These are phyloP conservation scores for Hydnomerulius pinastri DNA, from an alignment of 768 basidiomycete species.

Conservation along the genomic window DNA sequence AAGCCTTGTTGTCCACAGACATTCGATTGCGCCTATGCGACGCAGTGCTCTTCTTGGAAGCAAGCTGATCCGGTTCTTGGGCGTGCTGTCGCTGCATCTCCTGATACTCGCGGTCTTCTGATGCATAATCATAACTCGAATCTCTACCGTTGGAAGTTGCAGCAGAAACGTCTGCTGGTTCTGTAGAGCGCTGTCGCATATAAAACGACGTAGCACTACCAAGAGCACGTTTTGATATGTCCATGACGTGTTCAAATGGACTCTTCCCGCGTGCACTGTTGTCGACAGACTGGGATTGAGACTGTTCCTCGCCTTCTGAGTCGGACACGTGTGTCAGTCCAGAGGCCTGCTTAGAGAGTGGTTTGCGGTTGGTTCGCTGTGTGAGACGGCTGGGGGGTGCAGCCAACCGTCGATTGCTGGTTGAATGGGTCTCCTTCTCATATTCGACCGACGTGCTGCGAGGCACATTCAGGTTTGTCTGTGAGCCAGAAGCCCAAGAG, in stretches of 20 bases:
- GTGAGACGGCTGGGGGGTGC: constrained; percentile 56
- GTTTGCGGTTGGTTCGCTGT: constrained; percentile 40
- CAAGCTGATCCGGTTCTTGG: constrained; percentile 23
- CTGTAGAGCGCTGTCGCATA: constrained; percentile 61
- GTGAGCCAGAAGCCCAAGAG: constrained; percentile 66
- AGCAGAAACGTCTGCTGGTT: constrained; percentile 47
- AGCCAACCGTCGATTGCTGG: constrained; percentile 56
- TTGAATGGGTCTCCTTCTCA: constrained; percentile 62
- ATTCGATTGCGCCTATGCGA: constrained; percentile 60
- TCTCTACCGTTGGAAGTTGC: constrained; percentile 40
- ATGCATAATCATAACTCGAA: constrained; percentile 75
- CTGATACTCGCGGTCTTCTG: constrained; percentile 70
- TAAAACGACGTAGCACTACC: constrained; percentile 60
- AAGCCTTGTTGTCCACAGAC: constrained; percentile 80
- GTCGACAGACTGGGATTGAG: constrained; percentile 27
- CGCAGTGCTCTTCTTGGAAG: constrained; percentile 35
- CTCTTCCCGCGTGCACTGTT: constrained; percentile 60
- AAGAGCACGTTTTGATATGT: constrained; percentile 54
- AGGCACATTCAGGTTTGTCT: constrained; percentile 49
- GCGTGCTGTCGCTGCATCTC: constrained; percentile 29
- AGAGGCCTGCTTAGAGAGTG: constrained; percentile 58
- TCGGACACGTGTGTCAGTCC: constrained; percentile 57
- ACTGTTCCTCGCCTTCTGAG: constrained; percentile 61
- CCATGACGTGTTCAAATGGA: constrained; percentile 63
- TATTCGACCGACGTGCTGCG: constrained; percentile 82